Evolutionary conservation across 495 filamentous ascomycete genomes (phyloP).

Genomic region (Penicillium egyptiacum): DNA sequence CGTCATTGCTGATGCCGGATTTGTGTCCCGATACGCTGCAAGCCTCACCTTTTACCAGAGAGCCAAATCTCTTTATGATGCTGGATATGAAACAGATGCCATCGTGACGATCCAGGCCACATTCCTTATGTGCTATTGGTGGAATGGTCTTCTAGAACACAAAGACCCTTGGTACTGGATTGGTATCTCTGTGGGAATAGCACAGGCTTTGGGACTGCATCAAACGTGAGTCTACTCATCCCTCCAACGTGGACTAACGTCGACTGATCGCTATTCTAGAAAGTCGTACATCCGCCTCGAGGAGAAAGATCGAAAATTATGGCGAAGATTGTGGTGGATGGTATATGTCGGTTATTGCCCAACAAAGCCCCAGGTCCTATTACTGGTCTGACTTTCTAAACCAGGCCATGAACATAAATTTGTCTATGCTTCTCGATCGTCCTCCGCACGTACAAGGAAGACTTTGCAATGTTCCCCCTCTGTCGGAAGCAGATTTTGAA

Average conservation of each 20-base stretch:
- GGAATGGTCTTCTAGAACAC: constrained; percentile 23
- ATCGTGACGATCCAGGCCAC: constrained; percentile 24
- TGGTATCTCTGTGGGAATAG: constrained; percentile 20
- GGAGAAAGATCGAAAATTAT: constrained; percentile 9
- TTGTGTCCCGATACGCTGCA: constrained; percentile 24
- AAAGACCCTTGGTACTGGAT: constrained; percentile 31
- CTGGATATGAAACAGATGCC: constrained; percentile 26
- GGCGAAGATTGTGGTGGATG: constrained; percentile 18
- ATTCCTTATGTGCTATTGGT: constrained; percentile 25
- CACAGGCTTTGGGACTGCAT: constrained; percentile 27
- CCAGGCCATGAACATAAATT: constrained; percentile 16
- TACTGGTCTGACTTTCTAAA: neutral
- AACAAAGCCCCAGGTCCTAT: neutral
- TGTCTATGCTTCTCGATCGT: constrained; percentile 17
- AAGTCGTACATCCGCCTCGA: constrained; percentile 11
- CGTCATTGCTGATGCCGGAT: constrained; percentile 21
- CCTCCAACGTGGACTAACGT: neutral
- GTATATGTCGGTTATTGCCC: constrained; percentile 9
- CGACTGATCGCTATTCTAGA: constrained; percentile 4
- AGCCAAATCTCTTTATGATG: constrained; percentile 28
- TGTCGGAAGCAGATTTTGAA: constrained; percentile 13
- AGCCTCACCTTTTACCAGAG: constrained; percentile 25
- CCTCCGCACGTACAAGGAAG: constrained; percentile 17
- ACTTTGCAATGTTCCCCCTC: constrained; percentile 15
- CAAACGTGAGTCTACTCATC: constrained; percentile 16